phyloP scores from a whole-genome alignment of 306 rosid genomes.

The Prunus campanulata region DNA sequence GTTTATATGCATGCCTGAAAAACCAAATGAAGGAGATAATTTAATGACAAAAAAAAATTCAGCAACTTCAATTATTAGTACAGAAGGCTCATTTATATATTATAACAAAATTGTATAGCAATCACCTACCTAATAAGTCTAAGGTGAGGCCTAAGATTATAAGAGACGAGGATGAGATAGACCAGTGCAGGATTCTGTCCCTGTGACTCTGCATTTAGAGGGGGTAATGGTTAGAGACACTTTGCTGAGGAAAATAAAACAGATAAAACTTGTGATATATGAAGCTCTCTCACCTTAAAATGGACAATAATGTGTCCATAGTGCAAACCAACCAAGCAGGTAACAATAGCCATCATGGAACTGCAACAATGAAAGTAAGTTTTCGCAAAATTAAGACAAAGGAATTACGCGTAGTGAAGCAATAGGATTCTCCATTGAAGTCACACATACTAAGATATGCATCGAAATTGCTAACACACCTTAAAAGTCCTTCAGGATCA shows the following conservation, averaged over 20 bases:
- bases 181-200: slow-evolving; percentile 73
- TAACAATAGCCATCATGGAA: slow-evolving; percentile 86
- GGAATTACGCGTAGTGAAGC: neutral
- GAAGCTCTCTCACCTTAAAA: slow-evolving; percentile 35
- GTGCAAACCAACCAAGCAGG: slow-evolving; percentile 94
- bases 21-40: neutral
- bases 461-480: slow-evolving; percentile 35
- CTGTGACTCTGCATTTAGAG: slow-evolving; percentile 45
- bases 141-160: slow-evolving; percentile 55
- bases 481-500: slow-evolving; percentile 96
- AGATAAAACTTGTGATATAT: neutral
- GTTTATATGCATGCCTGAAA: slow-evolving; percentile 76
- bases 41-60: neutral
- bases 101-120: neutral
- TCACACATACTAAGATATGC: neutral
- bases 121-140: slow-evolving; percentile 57
- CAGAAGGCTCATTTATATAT: neutral
- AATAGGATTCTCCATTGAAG: neutral
- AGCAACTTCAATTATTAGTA: neutral
- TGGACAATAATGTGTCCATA: slow-evolving; percentile 87
- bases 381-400: neutral
- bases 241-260: neutral
- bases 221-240: neutral
- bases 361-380: slow-evolving; percentile 32
- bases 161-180: slow-evolving; percentile 63